Conservation (phyloP, 164 flowering plant genomes). For the Stephania japonica region DNA sequence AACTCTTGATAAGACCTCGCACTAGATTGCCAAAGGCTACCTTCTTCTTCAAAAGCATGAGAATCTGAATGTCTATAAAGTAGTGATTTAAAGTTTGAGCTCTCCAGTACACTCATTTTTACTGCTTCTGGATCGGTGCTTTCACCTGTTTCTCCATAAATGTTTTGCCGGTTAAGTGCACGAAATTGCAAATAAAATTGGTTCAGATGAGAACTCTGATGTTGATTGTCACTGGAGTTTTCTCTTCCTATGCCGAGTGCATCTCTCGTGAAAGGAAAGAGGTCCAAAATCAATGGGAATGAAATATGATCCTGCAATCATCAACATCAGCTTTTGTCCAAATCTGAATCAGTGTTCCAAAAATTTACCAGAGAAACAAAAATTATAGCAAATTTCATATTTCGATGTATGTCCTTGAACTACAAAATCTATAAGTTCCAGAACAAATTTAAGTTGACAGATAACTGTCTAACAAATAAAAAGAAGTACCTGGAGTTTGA, state of each 20-base stretch:
- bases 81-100: background rate
- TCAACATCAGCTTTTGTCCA: background rate
- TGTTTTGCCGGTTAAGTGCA: constrained; percentile 13
- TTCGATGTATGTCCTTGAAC: background rate
- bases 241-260: constrained; percentile 33
- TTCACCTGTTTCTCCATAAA: constrained; percentile 18
- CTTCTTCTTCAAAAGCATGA: constrained; percentile 17
- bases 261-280: constrained; percentile 47
- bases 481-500: constrained; percentile 62
- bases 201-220: constrained; percentile 13
- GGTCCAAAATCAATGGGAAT: constrained; percentile 60
- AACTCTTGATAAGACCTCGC: constrained; percentile 9
- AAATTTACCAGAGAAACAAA: background rate
- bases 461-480: background rate
- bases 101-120: constrained; percentile 10
- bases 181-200: constrained; percentile 20
- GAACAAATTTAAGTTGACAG: background rate
- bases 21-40: constrained; percentile 10
- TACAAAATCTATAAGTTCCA: background rate
- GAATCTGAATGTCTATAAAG: constrained; percentile 5
- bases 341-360: background rate
- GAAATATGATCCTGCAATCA: constrained; percentile 65
- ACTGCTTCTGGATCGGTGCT: constrained; percentile 12
- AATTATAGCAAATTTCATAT: background rate
- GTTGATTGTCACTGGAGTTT: constrained; percentile 20